Evolutionary conservation across 148 eudicot genomes (phyloP), one percentile per base, ranked within the genome.

Genomic region (Nepenthes mirabilis): DNA sequence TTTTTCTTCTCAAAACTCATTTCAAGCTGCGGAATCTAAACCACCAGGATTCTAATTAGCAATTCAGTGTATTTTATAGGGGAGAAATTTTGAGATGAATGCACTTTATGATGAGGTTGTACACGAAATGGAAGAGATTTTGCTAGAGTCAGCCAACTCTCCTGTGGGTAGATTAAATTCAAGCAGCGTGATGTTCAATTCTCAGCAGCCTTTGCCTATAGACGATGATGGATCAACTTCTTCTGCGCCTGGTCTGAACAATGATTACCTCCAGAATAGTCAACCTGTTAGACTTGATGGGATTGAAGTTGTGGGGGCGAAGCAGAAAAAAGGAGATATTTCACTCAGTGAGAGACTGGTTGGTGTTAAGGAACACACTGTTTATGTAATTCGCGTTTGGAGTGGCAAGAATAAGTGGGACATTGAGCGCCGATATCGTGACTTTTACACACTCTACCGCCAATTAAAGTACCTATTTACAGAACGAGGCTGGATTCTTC

Each of bases 41-140:
- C 10, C 35, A 5, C 11, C 6, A 33, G 9, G 58, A 55, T 33
- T 55, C 36, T 55, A 34, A 7, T 34, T 32, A 34, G 33, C 37
- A 55, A 55, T 5, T 23, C 11, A 7, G 10, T 11, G 6, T 55
- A 36, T 36, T 50, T 62, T 57, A 52, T 48, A 68, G 78, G 72
- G 53, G 33, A 70, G 73, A 66, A 75, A 68, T 70, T 54, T 70
- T n/a, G 86, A 82, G 71, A 45, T 77, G 68, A 79, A 88, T 82
- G 91, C 75, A 61, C 75, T 79, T 61, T 80, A 72, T 70, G 81
- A 83, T 72, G 96, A 93, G 54, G 57, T 93, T 66, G 96, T 93
- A 54, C 83, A 86, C 68, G 98, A 93, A n/a, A 93, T 93, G 98
- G 96, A 93, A 80, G 98, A 84, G 58, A 86, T 93, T 72, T 74